These are phyloP conservation scores for Mycocentrospora acerina DNA, from an alignment of 2,329 filamentous ascomycete species.

Conservation along the genomic window DNA sequence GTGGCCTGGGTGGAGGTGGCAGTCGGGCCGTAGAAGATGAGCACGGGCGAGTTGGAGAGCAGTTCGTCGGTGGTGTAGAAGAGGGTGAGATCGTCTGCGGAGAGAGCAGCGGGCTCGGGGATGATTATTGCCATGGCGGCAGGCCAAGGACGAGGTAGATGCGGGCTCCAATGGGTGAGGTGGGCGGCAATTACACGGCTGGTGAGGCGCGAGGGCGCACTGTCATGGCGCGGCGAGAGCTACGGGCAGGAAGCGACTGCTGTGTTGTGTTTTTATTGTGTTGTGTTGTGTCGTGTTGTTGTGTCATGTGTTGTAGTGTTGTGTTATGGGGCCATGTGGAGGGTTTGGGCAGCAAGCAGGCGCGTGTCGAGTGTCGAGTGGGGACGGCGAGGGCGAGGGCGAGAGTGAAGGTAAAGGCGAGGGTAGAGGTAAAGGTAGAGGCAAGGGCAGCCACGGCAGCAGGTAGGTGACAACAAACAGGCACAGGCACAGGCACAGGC, in stretches of 20 bases:
- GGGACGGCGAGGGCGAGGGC: slow-evolving; percentile 13
- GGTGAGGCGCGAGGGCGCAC: slow-evolving; percentile 8
- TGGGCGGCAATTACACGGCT: too few relatives aligned
- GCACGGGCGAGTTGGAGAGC: slow-evolving; percentile 75
- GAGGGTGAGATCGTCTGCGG: slow-evolving; percentile 78
- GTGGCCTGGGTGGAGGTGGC: slow-evolving; percentile 86
- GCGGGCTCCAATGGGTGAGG: too few relatives aligned
- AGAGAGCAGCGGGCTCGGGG: slow-evolving; percentile 72
- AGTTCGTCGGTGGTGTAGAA: slow-evolving; percentile 87
- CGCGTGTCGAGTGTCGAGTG: slow-evolving; percentile 14
- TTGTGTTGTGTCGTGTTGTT: slow-evolving; percentile 2
- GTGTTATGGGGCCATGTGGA: slow-evolving; percentile 10
- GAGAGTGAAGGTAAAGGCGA: too few relatives aligned
- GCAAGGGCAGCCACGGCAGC: too few relatives aligned
- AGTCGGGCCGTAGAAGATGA: slow-evolving; percentile 90
- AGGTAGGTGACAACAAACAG: too few relatives aligned
- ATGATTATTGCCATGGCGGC: slow-evolving; percentile 78
- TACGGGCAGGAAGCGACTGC: slow-evolving; percentile 7
- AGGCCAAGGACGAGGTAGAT: too few relatives aligned
- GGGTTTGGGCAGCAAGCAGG: slow-evolving; percentile 7
- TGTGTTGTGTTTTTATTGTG: too few relatives aligned
- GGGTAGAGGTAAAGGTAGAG: neutral
- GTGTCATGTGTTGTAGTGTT: slow-evolving; percentile 4
- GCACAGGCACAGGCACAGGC: too few relatives aligned
- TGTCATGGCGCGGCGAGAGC: slow-evolving; percentile 22